These are phyloP conservation scores for Penicillium tannophilum DNA, from an alignment of 495 filamentous ascomycete species.

Conservation along the genomic window DNA sequence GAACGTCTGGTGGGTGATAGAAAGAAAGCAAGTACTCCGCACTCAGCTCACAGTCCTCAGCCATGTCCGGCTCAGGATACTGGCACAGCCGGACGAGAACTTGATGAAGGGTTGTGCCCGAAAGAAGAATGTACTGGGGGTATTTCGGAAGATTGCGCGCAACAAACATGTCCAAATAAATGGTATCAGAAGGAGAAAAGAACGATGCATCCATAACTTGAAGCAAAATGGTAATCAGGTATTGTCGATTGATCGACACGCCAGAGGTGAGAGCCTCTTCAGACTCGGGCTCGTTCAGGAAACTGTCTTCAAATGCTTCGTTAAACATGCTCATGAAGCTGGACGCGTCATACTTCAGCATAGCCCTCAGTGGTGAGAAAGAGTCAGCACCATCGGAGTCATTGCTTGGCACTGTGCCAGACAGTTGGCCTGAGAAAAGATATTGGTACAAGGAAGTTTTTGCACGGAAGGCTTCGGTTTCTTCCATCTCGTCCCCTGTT, in stretches of 20 bases:
- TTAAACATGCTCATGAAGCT: slow-evolving; percentile 96
- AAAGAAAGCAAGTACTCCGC: slow-evolving; percentile 92
- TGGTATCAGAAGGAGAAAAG: slow-evolving; percentile 78
- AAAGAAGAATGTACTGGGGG: slow-evolving; percentile 89
- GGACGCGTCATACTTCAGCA: slow-evolving; percentile 83
- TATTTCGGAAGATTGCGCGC: slow-evolving; percentile 96
- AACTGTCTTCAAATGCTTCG: slow-evolving; percentile 94
- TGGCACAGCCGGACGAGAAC: slow-evolving; percentile 82
- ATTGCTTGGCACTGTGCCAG: slow-evolving; percentile 58
- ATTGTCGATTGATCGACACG: slow-evolving; percentile 82
- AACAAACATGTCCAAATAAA: slow-evolving; percentile 98
- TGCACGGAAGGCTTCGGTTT: slow-evolving; percentile 67
- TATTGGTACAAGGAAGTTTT: slow-evolving; percentile 91
- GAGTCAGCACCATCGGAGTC: slow-evolving; percentile 65
- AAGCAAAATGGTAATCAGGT: slow-evolving; percentile 82
- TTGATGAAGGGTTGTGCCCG: slow-evolving; percentile 79
- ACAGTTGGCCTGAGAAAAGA: slow-evolving; percentile 77
- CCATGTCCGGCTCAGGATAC: slow-evolving; percentile 77
- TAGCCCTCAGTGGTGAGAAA: slow-evolving; percentile 79
- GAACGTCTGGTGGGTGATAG: slow-evolving; percentile 84
- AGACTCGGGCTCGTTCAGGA: slow-evolving; percentile 69
- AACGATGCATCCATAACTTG: slow-evolving; percentile 78
- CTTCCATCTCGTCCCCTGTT: slow-evolving; percentile 71
- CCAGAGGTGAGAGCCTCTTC: slow-evolving; percentile 44
- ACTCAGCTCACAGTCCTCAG: slow-evolving; percentile 93